phyloP scores from a whole-genome alignment of 768 basidiomycete species.

The Filobasidium floriforme region DNA sequence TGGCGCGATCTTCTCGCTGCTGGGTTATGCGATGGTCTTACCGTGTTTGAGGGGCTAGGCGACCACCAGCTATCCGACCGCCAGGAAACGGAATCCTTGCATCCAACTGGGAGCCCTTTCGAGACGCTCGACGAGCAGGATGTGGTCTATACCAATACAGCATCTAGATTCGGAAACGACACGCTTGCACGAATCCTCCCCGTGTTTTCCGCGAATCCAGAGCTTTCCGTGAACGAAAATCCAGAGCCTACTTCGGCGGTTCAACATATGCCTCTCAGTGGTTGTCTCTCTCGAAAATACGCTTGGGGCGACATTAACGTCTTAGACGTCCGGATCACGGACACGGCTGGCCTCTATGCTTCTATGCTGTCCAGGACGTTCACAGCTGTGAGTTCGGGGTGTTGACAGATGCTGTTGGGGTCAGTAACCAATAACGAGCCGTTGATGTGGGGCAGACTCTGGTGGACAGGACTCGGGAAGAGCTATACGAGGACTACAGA shows the following conservation, averaged over 20 bases:
- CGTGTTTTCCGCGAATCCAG: not conserved
- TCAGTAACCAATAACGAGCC: not conserved
- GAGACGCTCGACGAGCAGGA: too few species aligned
- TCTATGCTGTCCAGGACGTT: not conserved
- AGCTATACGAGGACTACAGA: conserved; percentile 3
- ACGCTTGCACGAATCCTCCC: not conserved
- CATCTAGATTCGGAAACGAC: not conserved
- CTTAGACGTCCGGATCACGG: not conserved
- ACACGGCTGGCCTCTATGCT: not conserved
- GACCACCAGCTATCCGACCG: not conserved
- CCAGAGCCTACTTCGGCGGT: not conserved
- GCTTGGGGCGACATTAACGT: not conserved
- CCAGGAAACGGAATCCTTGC: not conserved
- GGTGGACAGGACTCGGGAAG: not conserved
- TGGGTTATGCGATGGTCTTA: not conserved
- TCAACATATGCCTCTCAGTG: too few species aligned
- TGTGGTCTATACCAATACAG: not conserved
- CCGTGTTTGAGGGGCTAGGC: not conserved
- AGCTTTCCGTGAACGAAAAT: too few species aligned
- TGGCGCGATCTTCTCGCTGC: not conserved
- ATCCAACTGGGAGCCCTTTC: not conserved
- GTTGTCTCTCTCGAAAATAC: not conserved
- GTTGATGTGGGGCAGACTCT: not conserved
- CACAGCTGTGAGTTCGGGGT: not conserved
- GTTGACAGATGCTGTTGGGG: not conserved